phyloP scores from a whole-genome alignment of 805 yeast genomes.

The Kazachstania viticola region DNA sequence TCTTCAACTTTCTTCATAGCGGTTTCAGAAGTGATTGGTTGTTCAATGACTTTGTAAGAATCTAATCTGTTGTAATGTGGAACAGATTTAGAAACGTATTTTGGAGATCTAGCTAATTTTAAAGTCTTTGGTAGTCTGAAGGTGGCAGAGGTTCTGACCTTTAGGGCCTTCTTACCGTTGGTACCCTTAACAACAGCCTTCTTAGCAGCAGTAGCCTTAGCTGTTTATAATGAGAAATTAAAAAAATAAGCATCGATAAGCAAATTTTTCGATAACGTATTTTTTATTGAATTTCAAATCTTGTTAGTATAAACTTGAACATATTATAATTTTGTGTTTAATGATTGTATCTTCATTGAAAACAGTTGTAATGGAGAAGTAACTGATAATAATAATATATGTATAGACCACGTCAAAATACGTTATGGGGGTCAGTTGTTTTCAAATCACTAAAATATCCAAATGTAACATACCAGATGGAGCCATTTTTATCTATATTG shows the following conservation, averaged over 20 bases:
- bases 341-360: too few species aligned
- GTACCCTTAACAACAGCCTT: slow-evolving; percentile 98
- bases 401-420: too few species aligned
- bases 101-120: slow-evolving; percentile 87
- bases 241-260: too few species aligned
- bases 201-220: slow-evolving; percentile 94
- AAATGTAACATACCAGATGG: slow-evolving; percentile 34
- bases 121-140: slow-evolving; percentile 98
- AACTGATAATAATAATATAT: too few species aligned
- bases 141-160: slow-evolving; percentile 90
- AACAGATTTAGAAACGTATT: slow-evolving; percentile 89
- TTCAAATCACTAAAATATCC: too few species aligned
- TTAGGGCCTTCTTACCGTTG: slow-evolving; percentile 77
- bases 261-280: too few species aligned
- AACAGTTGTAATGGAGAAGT: too few species aligned
- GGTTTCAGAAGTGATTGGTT: slow-evolving; percentile 95
- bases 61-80: slow-evolving; percentile 97
- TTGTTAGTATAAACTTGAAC: too few species aligned
- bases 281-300: too few species aligned
- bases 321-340: too few species aligned
- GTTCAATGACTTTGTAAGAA: slow-evolving; percentile 85
- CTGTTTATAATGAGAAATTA: slow-evolving; percentile 23
- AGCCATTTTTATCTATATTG: slow-evolving; percentile 33
- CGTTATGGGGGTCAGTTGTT: too few species aligned
- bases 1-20: slow-evolving; percentile 99